phyloP scores from a whole-genome alignment of 1,284 basidiomycete species.

The Microbotryum scabiosae region DNA sequence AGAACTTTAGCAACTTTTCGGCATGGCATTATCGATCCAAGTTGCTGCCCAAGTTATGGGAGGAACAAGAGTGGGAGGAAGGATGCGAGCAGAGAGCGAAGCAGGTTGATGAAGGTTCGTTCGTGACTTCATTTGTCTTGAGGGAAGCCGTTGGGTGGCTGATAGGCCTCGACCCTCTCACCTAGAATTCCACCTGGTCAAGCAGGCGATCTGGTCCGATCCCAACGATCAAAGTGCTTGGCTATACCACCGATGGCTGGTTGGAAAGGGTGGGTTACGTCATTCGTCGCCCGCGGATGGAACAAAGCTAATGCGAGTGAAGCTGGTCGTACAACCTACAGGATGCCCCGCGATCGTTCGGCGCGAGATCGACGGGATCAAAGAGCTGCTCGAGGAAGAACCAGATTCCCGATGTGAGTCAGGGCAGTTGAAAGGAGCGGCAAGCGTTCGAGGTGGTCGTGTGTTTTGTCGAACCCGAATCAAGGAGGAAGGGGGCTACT shows the following conservation, averaged over 20 bases:
- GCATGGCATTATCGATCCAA: conserved; percentile 98
- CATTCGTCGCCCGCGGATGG: not conserved
- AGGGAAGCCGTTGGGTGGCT: not conserved
- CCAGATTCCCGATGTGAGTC: conserved; percentile 84
- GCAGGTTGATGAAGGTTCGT: conserved; percentile 23
- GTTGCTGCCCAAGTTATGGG: conserved; percentile 63
- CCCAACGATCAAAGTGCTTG: conserved; percentile 93
- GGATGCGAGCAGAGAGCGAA: conserved; percentile 25
- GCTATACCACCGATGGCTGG: conserved; percentile 95
- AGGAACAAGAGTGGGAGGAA: conserved; percentile 48
- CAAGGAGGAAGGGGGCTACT: too few species aligned
- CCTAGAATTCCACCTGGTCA: conserved; percentile 75
- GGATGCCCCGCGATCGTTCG: conserved; percentile 55
- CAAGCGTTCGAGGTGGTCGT: too few species aligned
- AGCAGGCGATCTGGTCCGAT: conserved; percentile 93
- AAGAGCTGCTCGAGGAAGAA: conserved; percentile 80
- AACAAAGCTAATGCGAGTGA: not conserved
- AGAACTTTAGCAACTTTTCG: conserved; percentile 94
- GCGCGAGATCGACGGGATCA: conserved; percentile 71
- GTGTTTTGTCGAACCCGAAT: too few species aligned
- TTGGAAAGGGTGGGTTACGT: conserved; percentile 40
- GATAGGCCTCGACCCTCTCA: not conserved
- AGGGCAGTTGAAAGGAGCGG: too few species aligned
- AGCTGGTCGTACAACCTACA: conserved; percentile 33
- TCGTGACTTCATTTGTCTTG: not conserved